Percentiles rank a stretch among this genome's conserved stretches.
Conservation (phyloP, 2,329 filamentous ascomycete species). For the Colletotrichum cordylinicola region DNA sequence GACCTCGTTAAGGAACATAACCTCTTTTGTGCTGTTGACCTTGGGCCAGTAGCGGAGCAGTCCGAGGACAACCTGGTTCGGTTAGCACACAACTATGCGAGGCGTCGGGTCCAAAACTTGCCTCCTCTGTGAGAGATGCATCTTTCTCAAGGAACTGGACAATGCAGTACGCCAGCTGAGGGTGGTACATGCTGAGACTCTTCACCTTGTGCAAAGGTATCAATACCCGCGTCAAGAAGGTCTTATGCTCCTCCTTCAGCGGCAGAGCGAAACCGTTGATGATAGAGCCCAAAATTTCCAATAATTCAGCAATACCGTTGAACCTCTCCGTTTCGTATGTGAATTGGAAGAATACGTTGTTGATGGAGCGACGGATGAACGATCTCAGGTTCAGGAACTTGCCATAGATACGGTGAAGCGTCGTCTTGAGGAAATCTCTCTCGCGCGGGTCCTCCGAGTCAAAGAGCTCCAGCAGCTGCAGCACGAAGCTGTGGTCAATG, state of each 20-base stretch:
- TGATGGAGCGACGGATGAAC: conserved; percentile 97
- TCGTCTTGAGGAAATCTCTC: conserved; percentile 97
- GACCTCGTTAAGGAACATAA: conserved; percentile 99
- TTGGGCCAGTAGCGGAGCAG: conserved; percentile 98
- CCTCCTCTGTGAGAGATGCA: conserved; percentile 94
- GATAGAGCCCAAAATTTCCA: conserved; percentile 97
- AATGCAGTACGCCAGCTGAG: conserved; percentile 97
- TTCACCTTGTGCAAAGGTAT: conserved; percentile 98
- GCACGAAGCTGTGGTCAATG: conserved; percentile 97
- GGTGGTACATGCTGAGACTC: conserved; percentile 99
- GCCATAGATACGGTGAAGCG: conserved; percentile 95
- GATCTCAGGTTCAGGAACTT: conserved; percentile 98
- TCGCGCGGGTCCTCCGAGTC: conserved; percentile 98
- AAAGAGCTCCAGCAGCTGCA: conserved; percentile 96
- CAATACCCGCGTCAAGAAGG: conserved; percentile 92
- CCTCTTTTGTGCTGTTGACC: conserved; percentile 99
- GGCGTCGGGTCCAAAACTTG: conserved; percentile 44
- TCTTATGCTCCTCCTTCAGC: conserved; percentile 97
- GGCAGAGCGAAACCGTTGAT: conserved; percentile 98
- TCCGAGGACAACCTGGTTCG: conserved; percentile 81
- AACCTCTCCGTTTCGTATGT: conserved; percentile 98
- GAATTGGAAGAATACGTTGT: conserved; percentile 99
- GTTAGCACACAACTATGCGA: conserved; percentile 7
- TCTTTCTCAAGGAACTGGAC: conserved; percentile 99
- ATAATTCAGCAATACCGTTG: conserved; percentile 94